A percentile compares a stretch with the other conserved stretches of the same genome.
Evolutionary conservation across 129 eudicot species (phyloP).

Genomic region (Tanacetum coccineum): DNA sequence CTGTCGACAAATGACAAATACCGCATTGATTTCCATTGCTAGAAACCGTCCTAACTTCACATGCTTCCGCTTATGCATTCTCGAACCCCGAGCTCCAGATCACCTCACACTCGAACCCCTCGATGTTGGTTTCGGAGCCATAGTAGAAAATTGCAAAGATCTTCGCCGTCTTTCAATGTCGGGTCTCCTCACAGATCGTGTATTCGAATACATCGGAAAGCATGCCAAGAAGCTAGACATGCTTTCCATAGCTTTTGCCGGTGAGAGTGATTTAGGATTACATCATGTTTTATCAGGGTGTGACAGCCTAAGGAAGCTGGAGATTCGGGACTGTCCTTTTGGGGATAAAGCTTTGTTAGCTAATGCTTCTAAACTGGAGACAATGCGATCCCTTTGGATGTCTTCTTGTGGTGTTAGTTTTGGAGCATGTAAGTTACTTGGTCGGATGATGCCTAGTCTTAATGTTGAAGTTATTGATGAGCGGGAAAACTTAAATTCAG

Average conservation of each 20-base stretch:
- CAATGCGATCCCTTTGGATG: slow-evolving; percentile 99
- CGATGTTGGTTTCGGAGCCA: slow-evolving; percentile 88
- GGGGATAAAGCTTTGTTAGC: slow-evolving; percentile 92
- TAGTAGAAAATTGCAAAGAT: slow-evolving; percentile 71
- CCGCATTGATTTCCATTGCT: slow-evolving; percentile 71
- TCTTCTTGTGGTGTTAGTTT: slow-evolving; percentile 87
- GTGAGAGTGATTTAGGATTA: slow-evolving; percentile 80
- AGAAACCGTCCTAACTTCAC: slow-evolving; percentile 68
- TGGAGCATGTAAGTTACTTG: slow-evolving; percentile 84
- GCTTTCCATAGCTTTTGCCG: slow-evolving; percentile 96
- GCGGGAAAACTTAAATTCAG: slow-evolving; percentile 57
- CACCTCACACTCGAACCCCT: slow-evolving; percentile 75
- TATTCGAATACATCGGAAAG: slow-evolving; percentile 76
- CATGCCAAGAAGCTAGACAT: slow-evolving; percentile 83
- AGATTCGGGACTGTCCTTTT: slow-evolving; percentile 93
- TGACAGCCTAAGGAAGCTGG: slow-evolving; percentile 81
- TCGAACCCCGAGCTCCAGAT: slow-evolving; percentile 81
- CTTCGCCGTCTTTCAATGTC: slow-evolving; percentile 73
- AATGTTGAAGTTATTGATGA: slow-evolving; percentile 96
- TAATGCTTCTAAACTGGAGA: slow-evolving; percentile 92
- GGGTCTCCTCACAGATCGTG: slow-evolving; percentile 79
- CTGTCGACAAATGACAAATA: slow-evolving; percentile 87
- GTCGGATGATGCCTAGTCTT: slow-evolving; percentile 70
- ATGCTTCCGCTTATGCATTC: slow-evolving; percentile 79
- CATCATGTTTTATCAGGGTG: slow-evolving; percentile 89